Conservation (phyloP, 257 asterid genomes). For the Avicennia marina region DNA sequence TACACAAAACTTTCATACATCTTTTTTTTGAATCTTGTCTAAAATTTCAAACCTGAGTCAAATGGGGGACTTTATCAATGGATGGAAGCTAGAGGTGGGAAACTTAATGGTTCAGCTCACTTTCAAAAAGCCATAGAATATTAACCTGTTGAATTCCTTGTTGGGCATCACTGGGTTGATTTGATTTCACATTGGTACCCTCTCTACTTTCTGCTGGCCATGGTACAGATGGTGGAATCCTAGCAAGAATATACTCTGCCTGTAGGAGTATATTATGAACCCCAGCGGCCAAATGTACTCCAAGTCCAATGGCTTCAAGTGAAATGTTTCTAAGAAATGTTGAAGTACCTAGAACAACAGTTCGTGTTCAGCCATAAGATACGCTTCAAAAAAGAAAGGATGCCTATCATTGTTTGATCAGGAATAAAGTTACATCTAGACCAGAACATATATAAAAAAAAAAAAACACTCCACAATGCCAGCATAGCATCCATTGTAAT, state of each 20-base stretch:
- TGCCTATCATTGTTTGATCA: neutral
- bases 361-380: neutral
- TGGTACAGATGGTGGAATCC: conserved; percentile 77
- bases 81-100: no score
- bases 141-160: conserved; percentile 94
- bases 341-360: conserved; percentile 58
- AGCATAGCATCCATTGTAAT: neutral
- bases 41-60: no score
- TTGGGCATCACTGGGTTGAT: conserved; percentile 90
- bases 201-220: conserved; percentile 59
- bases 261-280: conserved; percentile 90
- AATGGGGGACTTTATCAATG: no score
- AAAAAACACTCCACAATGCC: neutral
- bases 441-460: neutral
- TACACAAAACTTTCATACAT: no score
- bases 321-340: conserved; percentile 93
- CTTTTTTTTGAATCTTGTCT: no score
- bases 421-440: neutral
- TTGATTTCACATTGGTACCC: conserved; percentile 55
- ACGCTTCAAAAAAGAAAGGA: neutral
- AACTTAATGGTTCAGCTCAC: neutral
- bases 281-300: conserved; percentile 95
- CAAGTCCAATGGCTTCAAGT: conserved; percentile 91
- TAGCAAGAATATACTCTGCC: conserved; percentile 80
- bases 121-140: neutral